phyloP scores from a whole-genome alignment of 345 rosid genomes.

The Excoecaria cochinchinensis region DNA sequence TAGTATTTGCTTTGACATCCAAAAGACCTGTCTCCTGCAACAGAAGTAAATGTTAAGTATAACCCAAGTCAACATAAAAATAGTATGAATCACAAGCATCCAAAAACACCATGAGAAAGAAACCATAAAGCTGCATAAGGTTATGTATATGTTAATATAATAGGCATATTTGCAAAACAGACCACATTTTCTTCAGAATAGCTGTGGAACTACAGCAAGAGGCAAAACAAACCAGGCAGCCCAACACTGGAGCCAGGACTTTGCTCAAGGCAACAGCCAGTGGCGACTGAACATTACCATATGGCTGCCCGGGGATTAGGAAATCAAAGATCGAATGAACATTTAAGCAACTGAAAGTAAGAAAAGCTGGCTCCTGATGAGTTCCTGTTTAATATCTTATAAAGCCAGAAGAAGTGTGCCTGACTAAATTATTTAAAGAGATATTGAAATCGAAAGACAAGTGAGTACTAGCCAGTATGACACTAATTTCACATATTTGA shows the following conservation, averaged over 20 bases:
- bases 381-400: not conserved
- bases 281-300: not conserved
- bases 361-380: not conserved
- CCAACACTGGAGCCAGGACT: not conserved
- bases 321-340: not conserved
- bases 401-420: not conserved
- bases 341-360: not conserved
- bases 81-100: conserved; percentile 2
- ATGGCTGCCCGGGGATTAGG: not conserved
- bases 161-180: not conserved
- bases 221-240: not conserved
- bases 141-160: not conserved
- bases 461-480: not conserved
- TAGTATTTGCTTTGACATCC: conserved; percentile 95
- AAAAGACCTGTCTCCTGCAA: conserved; percentile 90
- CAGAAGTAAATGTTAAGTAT: conserved; percentile 13
- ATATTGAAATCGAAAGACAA: not conserved
- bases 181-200: not conserved
- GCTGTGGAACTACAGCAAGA: not conserved
- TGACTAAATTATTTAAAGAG: not conserved
- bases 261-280: not conserved
- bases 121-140: not conserved
- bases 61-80: not conserved
- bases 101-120: not conserved
- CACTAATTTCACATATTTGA: not conserved